A percentile compares a stretch with the other conserved stretches of the same genome.
Evolutionary conservation across 345 rosid genomes (phyloP).

Genomic region (Bruguiera parviflora): DNA sequence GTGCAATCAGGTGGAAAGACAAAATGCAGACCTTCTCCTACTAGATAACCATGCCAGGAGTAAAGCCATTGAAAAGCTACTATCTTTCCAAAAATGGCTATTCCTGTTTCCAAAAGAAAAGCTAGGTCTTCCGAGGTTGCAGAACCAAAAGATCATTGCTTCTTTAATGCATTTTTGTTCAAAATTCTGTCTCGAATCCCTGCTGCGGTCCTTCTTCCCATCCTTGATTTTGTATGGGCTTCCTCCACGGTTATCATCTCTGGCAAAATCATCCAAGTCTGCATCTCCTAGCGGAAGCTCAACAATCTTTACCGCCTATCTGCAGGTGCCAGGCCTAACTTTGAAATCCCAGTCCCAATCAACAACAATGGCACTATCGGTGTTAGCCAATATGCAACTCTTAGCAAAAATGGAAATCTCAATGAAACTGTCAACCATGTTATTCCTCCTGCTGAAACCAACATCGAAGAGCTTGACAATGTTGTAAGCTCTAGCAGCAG

Average conservation of each 20-base stretch:
- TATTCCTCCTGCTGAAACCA: not conserved
- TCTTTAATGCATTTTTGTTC: slow-evolving; percentile 25
- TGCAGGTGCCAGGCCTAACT: slow-evolving; percentile 61
- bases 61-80: slow-evolving; percentile 7
- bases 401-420: not conserved
- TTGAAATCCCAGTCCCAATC: slow-evolving; percentile 36
- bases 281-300: slow-evolving; percentile 77
- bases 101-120: slow-evolving; percentile 49
- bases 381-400: not conserved
- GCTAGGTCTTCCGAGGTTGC: slow-evolving; percentile 30
- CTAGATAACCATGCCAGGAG: slow-evolving; percentile 36
- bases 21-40: slow-evolving; percentile 4
- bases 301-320: slow-evolving; percentile 75
- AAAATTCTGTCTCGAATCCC: slow-evolving; percentile 50
- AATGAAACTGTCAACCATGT: not conserved
- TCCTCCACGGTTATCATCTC: slow-evolving; percentile 71
- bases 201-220: slow-evolving; percentile 36
- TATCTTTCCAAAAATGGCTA: slow-evolving; percentile 42
- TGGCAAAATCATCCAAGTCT: slow-evolving; percentile 57
- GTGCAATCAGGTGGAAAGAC: slow-evolving; percentile 45
- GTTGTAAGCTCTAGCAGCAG: not conserved
- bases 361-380: slow-evolving; percentile 6
- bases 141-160: slow-evolving; percentile 22
- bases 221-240: slow-evolving; percentile 60
- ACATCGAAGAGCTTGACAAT: not conserved